Evolutionary conservation across 2,329 filamentous ascomycete genomes (phyloP).

Genomic region (Scedosporium minutisporum): DNA sequence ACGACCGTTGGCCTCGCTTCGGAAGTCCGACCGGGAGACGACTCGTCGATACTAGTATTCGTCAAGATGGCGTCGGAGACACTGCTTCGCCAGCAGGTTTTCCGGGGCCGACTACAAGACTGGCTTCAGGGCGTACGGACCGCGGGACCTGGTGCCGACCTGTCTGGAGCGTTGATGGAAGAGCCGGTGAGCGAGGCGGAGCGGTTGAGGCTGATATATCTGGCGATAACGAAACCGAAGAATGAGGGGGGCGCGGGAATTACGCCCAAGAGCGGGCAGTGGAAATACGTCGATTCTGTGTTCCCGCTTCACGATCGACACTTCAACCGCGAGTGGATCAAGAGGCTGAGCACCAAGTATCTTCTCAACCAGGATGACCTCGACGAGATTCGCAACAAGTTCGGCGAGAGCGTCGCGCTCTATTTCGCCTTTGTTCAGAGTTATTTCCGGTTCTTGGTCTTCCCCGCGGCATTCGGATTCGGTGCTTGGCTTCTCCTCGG

Average conservation of each 20-base stretch:
- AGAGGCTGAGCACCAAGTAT: constrained; percentile 64
- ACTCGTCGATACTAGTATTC: constrained; percentile 71
- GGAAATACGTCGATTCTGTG: constrained; percentile 62
- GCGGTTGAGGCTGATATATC: constrained; percentile 75
- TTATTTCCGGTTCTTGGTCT: constrained; percentile 79
- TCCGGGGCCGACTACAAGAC: constrained; percentile 80
- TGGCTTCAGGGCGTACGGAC: constrained; percentile 86
- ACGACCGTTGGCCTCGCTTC: constrained; percentile 73
- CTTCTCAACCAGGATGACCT: constrained; percentile 56
- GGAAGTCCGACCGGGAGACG: constrained; percentile 74
- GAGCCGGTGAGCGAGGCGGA: constrained; percentile 84
- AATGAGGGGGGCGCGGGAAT: constrained; percentile 73
- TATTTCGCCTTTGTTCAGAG: constrained; percentile 92
- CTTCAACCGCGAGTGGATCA: constrained; percentile 69
- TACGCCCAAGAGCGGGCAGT: constrained; percentile 56
- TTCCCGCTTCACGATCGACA: constrained; percentile 71
- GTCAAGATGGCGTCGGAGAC: constrained; percentile 67
- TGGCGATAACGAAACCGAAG: constrained; percentile 65
- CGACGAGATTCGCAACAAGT: constrained; percentile 65
- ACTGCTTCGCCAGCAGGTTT: constrained; percentile 70
- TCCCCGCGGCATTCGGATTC: constrained; percentile 70
- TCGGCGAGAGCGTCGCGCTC: constrained; percentile 79
- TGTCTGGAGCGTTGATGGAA: constrained; percentile 50
- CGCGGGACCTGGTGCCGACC: constrained; percentile 64
- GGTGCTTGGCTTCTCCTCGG: constrained; percentile 66